Evolutionary conservation across 2,329 filamentous ascomycete species (phyloP).

Genomic region (Fusarium duplospermum): DNA sequence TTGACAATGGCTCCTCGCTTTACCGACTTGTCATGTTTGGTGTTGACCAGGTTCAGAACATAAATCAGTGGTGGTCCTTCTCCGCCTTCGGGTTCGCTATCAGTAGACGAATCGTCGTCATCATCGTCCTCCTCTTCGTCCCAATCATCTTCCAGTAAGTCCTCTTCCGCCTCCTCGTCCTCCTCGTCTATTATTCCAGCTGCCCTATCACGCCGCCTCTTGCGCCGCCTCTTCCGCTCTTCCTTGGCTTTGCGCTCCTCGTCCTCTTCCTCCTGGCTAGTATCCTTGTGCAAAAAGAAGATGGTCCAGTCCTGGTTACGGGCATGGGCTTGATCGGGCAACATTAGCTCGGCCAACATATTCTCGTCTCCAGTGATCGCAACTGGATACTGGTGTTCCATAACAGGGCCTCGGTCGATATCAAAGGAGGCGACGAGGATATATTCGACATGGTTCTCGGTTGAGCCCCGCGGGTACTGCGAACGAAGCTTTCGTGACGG

Average conservation of each 20-base stretch:
- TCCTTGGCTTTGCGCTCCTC: conserved; percentile 71
- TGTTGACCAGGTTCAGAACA: conserved; percentile 97
- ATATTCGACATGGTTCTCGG: conserved; percentile 97
- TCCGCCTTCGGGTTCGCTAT: conserved; percentile 74
- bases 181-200: conserved; percentile 61
- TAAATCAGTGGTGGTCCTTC: conserved; percentile 96
- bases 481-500: conserved; percentile 72
- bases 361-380: conserved; percentile 97
- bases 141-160: conserved; percentile 60
- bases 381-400: conserved; percentile 98
- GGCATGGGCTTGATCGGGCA: conserved; percentile 95
- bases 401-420: conserved; percentile 93
- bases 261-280: conserved; percentile 83
- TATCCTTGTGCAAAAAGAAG: conserved; percentile 98
- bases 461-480: conserved; percentile 78
- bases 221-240: conserved; percentile 63
- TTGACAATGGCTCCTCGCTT: conserved; percentile 96
- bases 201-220: conserved; percentile 62
- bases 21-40: conserved; percentile 92
- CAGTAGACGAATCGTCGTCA: conserved; percentile 65
- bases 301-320: conserved; percentile 99
- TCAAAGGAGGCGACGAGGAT: conserved; percentile 98
- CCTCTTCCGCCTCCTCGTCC: conserved; percentile 55
- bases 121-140: conserved; percentile 62
- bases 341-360: conserved; percentile 98